A percentile compares a stretch with the other conserved stretches of the same genome.
phyloP scores from a whole-genome alignment of 192 early-diverging fungal genomes.

The Kickxella alabastrina region DNA sequence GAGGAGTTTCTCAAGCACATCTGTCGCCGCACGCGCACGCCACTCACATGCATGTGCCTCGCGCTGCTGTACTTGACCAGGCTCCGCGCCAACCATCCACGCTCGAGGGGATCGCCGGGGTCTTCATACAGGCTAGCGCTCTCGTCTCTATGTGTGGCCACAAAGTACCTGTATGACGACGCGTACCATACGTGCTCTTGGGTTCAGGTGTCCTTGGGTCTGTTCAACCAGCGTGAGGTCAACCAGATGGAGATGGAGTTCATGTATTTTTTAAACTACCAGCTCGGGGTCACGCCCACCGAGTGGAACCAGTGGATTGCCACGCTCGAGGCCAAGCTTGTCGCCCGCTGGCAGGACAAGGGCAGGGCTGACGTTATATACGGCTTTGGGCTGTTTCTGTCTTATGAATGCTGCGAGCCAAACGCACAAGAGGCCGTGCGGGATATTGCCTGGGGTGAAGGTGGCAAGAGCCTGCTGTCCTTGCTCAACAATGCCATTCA shows the following conservation, averaged over 20 bases:
- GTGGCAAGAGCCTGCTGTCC: slow-evolving; percentile 38
- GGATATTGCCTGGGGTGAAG: slow-evolving; percentile 52
- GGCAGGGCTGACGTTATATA: slow-evolving; percentile 50
- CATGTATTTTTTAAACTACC: slow-evolving; percentile 54
- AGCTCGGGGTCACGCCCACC: slow-evolving; percentile 51
- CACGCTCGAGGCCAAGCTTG: slow-evolving; percentile 54
- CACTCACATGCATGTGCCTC: slow-evolving; percentile 49
- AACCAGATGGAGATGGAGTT: slow-evolving; percentile 68
- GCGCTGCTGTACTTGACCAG: slow-evolving; percentile 56
- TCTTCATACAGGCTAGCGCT: slow-evolving; percentile 63
- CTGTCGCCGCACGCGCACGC: slow-evolving; percentile 54
- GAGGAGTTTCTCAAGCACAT: slow-evolving; percentile 53
- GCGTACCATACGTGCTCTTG: slow-evolving; percentile 68
- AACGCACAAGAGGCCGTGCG: slow-evolving; percentile 45
- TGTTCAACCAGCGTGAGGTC: slow-evolving; percentile 57
- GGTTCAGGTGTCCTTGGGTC: slow-evolving; percentile 57
- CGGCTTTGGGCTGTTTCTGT: slow-evolving; percentile 48
- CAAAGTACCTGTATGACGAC: slow-evolving; percentile 67
- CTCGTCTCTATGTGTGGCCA: slow-evolving; percentile 62
- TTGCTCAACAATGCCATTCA: slow-evolving; percentile 48
- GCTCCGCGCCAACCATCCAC: slow-evolving; percentile 54
- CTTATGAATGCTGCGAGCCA: slow-evolving; percentile 48
- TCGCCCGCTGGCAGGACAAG: slow-evolving; percentile 47
- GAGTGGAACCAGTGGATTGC: slow-evolving; percentile 56
- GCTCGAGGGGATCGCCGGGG: slow-evolving; percentile 54